Percentiles rank a stretch among this genome's conserved stretches.
Conservation (phyloP, 768 basidiomycete genomes). For the Mycena vulgaris region DNA sequence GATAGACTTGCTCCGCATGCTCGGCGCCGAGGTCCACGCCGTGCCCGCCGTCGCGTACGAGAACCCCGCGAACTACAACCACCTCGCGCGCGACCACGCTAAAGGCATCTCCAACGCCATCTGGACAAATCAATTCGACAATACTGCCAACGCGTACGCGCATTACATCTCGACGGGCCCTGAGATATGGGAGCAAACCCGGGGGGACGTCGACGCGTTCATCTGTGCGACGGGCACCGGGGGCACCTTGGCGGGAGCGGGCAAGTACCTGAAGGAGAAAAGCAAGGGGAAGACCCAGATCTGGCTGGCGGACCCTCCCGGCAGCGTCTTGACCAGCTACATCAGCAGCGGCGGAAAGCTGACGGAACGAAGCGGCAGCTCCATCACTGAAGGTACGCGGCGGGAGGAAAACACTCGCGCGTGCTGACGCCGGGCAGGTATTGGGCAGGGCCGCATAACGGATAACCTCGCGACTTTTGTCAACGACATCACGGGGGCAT, state of each 20-base stretch:
- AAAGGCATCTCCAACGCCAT: conserved; percentile 81
- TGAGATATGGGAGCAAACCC: conserved; percentile 94
- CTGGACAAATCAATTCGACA: conserved; percentile 99
- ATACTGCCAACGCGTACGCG: conserved; percentile 89
- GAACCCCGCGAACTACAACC: conserved; percentile 97
- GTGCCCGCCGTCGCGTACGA: conserved; percentile 98
- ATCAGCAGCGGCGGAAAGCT: conserved; percentile 85
- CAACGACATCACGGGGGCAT: conserved; percentile 82
- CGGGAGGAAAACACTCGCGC: background rate
- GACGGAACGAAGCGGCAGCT: conserved; percentile 84
- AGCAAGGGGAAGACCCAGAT: conserved; percentile 84
- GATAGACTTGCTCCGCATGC: conserved; percentile 96
- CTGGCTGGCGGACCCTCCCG: conserved; percentile 98
- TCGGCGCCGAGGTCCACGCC: conserved; percentile 96
- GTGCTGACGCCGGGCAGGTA: conserved; percentile 68
- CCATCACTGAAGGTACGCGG: conserved; percentile 88
- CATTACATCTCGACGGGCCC: conserved; percentile 96
- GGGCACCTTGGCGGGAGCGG: conserved; percentile 93
- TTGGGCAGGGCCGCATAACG: conserved; percentile 97
- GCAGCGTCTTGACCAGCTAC: conserved; percentile 91
- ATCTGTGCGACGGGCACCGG: conserved; percentile 96
- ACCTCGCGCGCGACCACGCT: conserved; percentile 94
- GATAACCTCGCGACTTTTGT: conserved; percentile 91
- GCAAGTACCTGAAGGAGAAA: conserved; percentile 88
- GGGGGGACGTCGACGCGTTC: conserved; percentile 89